Evolutionary conservation across 495 filamentous ascomycete species (phyloP).

Genomic region (Halenospora varia): DNA sequence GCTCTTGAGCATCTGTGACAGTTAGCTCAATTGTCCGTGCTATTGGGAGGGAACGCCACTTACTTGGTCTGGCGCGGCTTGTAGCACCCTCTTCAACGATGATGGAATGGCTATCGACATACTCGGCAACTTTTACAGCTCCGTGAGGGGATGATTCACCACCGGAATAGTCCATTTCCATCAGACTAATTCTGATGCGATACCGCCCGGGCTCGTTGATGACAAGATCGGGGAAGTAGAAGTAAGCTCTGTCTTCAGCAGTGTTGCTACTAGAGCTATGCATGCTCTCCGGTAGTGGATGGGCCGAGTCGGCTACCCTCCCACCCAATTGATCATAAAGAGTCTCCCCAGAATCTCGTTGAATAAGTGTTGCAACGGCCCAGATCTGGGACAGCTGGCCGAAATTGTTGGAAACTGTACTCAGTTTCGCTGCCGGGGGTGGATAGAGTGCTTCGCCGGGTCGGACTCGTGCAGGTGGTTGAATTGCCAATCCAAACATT

Average conservation of each 20-base stretch:
- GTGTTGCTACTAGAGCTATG: not conserved
- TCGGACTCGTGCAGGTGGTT: constrained; percentile 14
- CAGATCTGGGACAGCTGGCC: constrained; percentile 17
- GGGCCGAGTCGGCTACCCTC: constrained; percentile 20
- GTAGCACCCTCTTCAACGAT: constrained; percentile 13
- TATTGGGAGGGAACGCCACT: not conserved
- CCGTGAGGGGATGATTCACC: constrained; percentile 9
- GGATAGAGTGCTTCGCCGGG: constrained; percentile 17
- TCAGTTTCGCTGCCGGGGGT: constrained; percentile 18
- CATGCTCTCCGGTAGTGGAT: constrained; percentile 16
- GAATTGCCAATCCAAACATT: constrained; percentile 23
- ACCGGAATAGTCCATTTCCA: constrained; percentile 23
- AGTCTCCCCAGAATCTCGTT: constrained; percentile 12
- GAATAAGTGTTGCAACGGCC: constrained; percentile 21
- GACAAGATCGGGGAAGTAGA: constrained; percentile 21
- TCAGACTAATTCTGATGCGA: constrained; percentile 19
- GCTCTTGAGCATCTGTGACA: constrained; percentile 14
- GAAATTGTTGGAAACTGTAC: constrained; percentile 13
- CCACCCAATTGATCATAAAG: constrained; percentile 18
- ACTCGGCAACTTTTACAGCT: constrained; percentile 10
- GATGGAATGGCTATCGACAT: constrained; percentile 20
- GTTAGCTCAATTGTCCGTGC: not conserved
- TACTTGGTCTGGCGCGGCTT: constrained; percentile 14
- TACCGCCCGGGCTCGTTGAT: constrained; percentile 20
- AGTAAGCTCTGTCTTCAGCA: constrained; percentile 19